phyloP scores from a whole-genome alignment of 495 filamentous ascomycete genomes.

The Hypoxylon fragiforme region DNA sequence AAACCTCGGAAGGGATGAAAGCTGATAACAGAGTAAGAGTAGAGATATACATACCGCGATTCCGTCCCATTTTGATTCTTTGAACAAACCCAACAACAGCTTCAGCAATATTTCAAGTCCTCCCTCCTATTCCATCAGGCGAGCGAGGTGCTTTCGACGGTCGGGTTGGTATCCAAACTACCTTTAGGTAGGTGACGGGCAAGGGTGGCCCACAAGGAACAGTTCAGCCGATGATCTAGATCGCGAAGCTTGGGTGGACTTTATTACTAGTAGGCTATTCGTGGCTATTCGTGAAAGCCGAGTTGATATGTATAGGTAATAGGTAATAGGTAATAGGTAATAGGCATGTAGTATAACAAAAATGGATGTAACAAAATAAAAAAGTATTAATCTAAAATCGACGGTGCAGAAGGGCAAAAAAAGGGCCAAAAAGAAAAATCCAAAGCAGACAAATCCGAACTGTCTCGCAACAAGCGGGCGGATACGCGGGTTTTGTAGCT shows the following conservation, averaged over 20 bases:
- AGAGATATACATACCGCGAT: slow-evolving; percentile 51
- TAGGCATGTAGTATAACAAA: slow-evolving; percentile 4
- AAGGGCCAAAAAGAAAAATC: slow-evolving; percentile 11
- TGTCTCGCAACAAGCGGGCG: slow-evolving; percentile 35
- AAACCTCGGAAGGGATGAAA: neutral
- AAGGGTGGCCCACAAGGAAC: slow-evolving; percentile 26
- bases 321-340: neutral
- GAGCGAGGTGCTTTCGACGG: slow-evolving; percentile 6
- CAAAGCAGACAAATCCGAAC: slow-evolving; percentile 15
- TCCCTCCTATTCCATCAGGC: slow-evolving; percentile 27
- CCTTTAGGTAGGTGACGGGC: slow-evolving; percentile 8
- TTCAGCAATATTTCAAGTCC: slow-evolving; percentile 1
- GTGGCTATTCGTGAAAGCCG: slow-evolving; percentile 2
- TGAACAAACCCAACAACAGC: slow-evolving; percentile 4
- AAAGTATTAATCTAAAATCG: slow-evolving; percentile 12
- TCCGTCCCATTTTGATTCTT: slow-evolving; percentile 44
- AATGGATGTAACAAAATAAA: slow-evolving; percentile 11
- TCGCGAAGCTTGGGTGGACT: slow-evolving; percentile 14
- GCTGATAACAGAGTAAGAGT: neutral
- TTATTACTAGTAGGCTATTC: slow-evolving; percentile 12
- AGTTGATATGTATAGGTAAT: slow-evolving; percentile 1
- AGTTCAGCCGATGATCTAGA: slow-evolving; percentile 14
- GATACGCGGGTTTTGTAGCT: slow-evolving; percentile 40
- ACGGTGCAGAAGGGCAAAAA: slow-evolving; percentile 14
- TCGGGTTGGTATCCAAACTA: slow-evolving; percentile 16